Evolutionary conservation across 2,329 filamentous ascomycete genomes (phyloP), one percentile per base, ranked within the genome.

Genomic region (Hymenoscyphus linearis): DNA sequence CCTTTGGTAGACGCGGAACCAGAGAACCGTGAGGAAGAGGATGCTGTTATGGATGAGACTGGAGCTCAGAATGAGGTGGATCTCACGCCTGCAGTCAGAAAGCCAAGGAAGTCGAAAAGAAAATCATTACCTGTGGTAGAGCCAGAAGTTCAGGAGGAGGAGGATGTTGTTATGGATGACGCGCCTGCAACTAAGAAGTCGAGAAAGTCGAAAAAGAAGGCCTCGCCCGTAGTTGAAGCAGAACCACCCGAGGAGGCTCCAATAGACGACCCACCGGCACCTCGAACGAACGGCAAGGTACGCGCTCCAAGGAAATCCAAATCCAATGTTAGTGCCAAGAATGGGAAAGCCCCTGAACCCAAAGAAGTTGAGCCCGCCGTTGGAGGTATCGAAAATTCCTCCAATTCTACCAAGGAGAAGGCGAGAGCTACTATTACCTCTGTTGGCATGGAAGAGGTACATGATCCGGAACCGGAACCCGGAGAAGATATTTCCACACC

Each of bases 401-500:
- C 44, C n/a, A 50, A 50, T 22, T 50, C 44, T 18, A 25, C 22
- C 2, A 50, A 50, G 44, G 25, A 50, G 9, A 50, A 25, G 44
- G 18, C 44, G 13, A 50, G 25, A 50, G 7, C 18, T 50, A 18
- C 18, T 10, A 50, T 25, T 12, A 12, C 5, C 10, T 3, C 44
- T 25, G 37, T 18, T 14, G n/a, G 14, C 37, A n/a, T 40, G 16
- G 37, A 40, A 40, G 37, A 40, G 37, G 16, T 6, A 40, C 5
- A 50, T 22, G 44, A 50, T 13, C 22, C n/a, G 7, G 9, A 50
- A 50, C 22, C 44, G 7, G 18, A 50, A 22, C 18, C 44, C 5
- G 31, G 52, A 18, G 40, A 62, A 27, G 56, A 57, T 3, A 22
- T 50, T 44, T 56, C 13, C 4, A 44, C 60, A 13, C 54, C 58